Percentiles rank a stretch among this genome's conserved stretches.
Evolutionary conservation across 2,329 filamentous ascomycete species (phyloP).

Genomic region (Cladophialophora immunda): DNA sequence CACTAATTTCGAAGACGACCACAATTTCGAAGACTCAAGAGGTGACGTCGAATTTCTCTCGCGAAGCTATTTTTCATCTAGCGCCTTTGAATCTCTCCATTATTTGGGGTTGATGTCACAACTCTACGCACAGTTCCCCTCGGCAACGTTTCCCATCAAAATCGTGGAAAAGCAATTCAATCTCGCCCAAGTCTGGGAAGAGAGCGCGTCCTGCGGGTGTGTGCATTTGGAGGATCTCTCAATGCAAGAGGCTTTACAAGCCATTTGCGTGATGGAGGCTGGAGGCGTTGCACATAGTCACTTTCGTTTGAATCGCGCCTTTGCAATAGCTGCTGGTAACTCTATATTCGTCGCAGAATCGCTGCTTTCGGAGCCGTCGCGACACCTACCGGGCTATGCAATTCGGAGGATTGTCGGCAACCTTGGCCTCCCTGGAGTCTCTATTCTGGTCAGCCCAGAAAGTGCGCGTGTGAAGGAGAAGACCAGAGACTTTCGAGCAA

Average conservation of each 20-base stretch:
- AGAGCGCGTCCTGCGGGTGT: too few species aligned
- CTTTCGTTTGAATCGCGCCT: not conserved
- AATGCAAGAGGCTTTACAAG: not conserved
- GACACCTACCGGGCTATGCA: not conserved
- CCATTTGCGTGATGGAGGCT: not conserved
- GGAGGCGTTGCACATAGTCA: not conserved
- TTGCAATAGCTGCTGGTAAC: not conserved
- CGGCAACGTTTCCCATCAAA: constrained; percentile 17
- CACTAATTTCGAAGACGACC: not conserved
- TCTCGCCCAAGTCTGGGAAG: not conserved
- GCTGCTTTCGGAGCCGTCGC: not conserved
- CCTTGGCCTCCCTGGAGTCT: constrained; percentile 30
- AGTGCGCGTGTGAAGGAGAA: constrained; percentile 19
- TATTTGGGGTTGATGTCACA: constrained; percentile 1
- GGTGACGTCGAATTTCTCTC: too few species aligned
- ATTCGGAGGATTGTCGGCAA: constrained; percentile 17
- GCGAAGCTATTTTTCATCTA: not conserved
- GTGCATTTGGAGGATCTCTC: too few species aligned
- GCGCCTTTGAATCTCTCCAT: not conserved
- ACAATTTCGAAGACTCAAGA: not conserved
- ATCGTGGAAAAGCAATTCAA: constrained; percentile 3
- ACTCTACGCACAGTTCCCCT: constrained; percentile 11
- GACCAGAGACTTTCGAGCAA: constrained; percentile 24
- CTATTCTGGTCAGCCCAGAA: constrained; percentile 32
- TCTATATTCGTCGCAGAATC: not conserved